phyloP scores from a whole-genome alignment of 371 early-diverging fungal species.

The Dinochytrium kinnereticum region DNA sequence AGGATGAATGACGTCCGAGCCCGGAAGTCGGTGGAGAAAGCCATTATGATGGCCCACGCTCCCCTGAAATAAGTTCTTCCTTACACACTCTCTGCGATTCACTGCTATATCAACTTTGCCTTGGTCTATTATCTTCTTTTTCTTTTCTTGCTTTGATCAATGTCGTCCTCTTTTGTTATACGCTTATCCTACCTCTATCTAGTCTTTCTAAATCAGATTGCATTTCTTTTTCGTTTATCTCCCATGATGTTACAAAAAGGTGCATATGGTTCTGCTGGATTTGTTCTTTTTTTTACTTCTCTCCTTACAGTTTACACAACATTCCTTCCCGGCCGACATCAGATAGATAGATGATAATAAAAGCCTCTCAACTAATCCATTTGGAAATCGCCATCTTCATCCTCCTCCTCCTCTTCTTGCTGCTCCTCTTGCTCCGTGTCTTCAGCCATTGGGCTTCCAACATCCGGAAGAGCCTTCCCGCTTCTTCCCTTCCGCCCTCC shows the following conservation, averaged over 20 bases:
- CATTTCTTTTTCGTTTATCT: not conserved
- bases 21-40: conserved; percentile 1
- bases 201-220: not conserved
- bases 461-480: not conserved
- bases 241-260: too few species aligned
- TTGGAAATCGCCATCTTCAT: conserved; percentile 6
- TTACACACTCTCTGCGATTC: not conserved
- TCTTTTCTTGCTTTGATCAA: too few species aligned
- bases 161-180: not conserved
- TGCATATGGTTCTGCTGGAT: not conserved
- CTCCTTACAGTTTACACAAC: not conserved
- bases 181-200: not conserved
- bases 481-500: not conserved
- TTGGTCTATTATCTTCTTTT: not conserved
- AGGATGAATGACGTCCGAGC: conserved; percentile 3
- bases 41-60: not conserved
- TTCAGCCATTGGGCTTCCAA: conserved; percentile 4
- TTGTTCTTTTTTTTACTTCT: not conserved
- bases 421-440: conserved; percentile 2
- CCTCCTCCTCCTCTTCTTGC: conserved; percentile 18
- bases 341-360: too few species aligned
- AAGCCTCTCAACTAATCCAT: too few species aligned
- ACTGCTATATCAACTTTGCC: not conserved
- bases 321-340: too few species aligned
- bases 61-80: too few species aligned